Evolutionary conservation across 305 asterid species (phyloP).

Genomic region (Fraxinus albicans): DNA sequence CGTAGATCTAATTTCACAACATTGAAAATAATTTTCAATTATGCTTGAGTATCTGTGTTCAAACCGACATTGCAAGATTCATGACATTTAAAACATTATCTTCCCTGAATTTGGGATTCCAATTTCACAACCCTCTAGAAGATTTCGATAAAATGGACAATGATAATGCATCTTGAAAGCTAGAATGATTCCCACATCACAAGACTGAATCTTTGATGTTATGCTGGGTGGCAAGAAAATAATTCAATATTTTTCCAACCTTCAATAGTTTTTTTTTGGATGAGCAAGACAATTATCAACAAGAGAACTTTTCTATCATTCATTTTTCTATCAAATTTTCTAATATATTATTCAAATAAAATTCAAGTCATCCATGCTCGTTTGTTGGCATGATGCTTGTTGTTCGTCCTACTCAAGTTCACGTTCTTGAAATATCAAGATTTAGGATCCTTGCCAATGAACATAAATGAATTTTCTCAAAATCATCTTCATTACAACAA

Average conservation of each 20-base stretch:
- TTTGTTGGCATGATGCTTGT: background rate
- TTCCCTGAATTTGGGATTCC: background rate
- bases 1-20: background rate
- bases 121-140: background rate
- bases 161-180: background rate
- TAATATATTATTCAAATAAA: background rate
- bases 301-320: background rate
- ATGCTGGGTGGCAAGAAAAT: background rate
- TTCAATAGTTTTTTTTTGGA: background rate
- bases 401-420: background rate
- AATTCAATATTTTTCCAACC: background rate
- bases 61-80: no score
- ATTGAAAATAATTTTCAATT: no score
- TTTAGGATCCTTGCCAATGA: background rate
- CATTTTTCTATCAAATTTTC: no score
- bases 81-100: background rate
- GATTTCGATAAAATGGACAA: background rate
- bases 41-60: background rate
- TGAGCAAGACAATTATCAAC: background rate
- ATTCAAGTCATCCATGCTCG: no score
- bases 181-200: background rate
- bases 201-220: background rate
- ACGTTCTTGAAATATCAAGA: background rate
- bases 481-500: background rate
- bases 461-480: background rate